Conservation (phyloP, 768 basidiomycete species). For the Boletus subparvulus region DNA sequence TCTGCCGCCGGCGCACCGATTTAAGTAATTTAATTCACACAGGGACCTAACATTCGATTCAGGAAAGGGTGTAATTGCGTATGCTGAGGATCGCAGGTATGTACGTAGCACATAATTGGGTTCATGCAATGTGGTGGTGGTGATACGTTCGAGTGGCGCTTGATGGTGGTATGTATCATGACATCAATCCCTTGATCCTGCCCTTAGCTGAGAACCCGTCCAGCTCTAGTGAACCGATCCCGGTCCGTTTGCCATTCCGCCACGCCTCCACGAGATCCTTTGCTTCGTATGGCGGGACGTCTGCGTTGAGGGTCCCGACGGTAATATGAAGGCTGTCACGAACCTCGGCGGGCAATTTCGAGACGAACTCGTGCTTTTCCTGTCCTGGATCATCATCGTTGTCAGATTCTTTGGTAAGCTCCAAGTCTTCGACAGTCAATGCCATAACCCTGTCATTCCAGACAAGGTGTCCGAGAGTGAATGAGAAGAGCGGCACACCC, state of each 20-base stretch:
- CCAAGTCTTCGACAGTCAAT: slow-evolving; percentile 62
- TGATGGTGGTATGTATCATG: slow-evolving; percentile 1
- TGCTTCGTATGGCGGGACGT: slow-evolving; percentile 67
- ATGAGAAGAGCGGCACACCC: slow-evolving; percentile 55
- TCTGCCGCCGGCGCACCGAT: too few species aligned
- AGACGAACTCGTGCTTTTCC: slow-evolving; percentile 48
- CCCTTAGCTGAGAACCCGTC: slow-evolving; percentile 30
- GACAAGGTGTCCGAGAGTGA: slow-evolving; percentile 59
- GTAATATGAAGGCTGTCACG: slow-evolving; percentile 75
- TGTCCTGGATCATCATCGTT: slow-evolving; percentile 32
- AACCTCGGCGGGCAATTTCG: slow-evolving; percentile 45
- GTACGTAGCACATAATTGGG: too few species aligned
- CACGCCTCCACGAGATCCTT: slow-evolving; percentile 59
- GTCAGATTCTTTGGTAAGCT: slow-evolving; percentile 32
- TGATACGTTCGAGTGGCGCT: too few species aligned
- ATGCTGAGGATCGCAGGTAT: too few species aligned
- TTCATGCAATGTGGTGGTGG: neutral
- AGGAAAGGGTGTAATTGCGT: too few species aligned
- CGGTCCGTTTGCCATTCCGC: slow-evolving; percentile 36
- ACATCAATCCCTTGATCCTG: slow-evolving; percentile 29
- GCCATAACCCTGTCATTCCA: slow-evolving; percentile 85
- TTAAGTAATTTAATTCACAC: too few species aligned
- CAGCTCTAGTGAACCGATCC: slow-evolving; percentile 31
- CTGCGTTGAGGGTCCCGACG: slow-evolving; percentile 63
- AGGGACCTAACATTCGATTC: too few species aligned